phyloP scores from a whole-genome alignment of 352 stramenopile genomes.

The Pythium chondricola region DNA sequence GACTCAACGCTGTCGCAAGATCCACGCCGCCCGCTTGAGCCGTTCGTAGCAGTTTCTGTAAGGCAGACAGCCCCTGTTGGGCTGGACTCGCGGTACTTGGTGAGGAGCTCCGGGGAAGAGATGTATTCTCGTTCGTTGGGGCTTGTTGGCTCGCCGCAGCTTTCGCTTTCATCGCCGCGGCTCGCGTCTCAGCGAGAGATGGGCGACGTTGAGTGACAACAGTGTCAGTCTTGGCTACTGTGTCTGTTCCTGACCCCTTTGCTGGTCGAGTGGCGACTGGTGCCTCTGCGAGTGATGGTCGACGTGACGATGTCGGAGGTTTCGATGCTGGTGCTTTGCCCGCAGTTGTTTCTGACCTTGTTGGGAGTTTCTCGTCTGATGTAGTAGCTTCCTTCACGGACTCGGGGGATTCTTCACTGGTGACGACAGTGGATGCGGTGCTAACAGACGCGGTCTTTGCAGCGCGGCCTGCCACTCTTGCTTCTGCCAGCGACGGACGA shows the following conservation, averaged over 20 bases:
- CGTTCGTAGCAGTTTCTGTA: constrained; percentile 40
- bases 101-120: too few relatives aligned
- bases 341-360: too few relatives aligned
- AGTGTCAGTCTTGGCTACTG: background rate
- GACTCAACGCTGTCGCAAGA: constrained; percentile 48
- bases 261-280: background rate
- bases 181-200: constrained; percentile 10
- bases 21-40: constrained; percentile 42
- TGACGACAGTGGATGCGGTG: background rate
- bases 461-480: constrained; percentile 16
- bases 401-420: too few relatives aligned
- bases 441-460: background rate
- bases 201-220: constrained; percentile 1
- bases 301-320: too few relatives aligned
- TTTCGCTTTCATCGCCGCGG: background rate
- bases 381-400: too few relatives aligned
- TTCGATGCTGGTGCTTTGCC: background rate
- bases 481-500: constrained; percentile 26
- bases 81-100: too few relatives aligned
- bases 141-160: background rate
- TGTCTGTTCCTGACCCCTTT: background rate
- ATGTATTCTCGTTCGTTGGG: too few relatives aligned
- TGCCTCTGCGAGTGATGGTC: constrained; percentile 2
- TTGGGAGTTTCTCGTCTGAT: too few relatives aligned
- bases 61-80: constrained; percentile 21